Conservation (phyloP, 805 yeast species). For the Jamesozyma lodderae region DNA sequence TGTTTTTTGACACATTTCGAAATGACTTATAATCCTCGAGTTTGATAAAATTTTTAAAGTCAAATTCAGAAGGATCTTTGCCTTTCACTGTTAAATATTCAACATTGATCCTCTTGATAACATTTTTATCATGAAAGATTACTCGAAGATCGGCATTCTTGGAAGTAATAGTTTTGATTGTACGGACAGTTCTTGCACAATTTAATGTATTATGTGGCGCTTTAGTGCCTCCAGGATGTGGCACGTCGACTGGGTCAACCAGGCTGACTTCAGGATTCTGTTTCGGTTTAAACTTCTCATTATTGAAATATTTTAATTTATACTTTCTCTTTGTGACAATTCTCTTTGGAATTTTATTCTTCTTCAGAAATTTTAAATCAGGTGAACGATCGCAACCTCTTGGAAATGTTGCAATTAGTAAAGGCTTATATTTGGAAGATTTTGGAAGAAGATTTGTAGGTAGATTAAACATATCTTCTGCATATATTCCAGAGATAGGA, state of each 20-base stretch:
- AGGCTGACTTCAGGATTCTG: too few relatives aligned
- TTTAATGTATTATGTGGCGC: constrained; percentile 4
- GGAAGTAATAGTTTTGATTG: constrained; percentile 16
- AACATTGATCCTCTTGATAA: constrained; percentile 15
- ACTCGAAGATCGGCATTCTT: constrained; percentile 26
- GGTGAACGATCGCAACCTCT: constrained; percentile 25
- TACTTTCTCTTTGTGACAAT: constrained; percentile 22
- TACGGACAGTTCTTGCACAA: constrained; percentile 20
- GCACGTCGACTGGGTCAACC: background rate
- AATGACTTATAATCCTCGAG: constrained; percentile 10
- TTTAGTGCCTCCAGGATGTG: background rate
- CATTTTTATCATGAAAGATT: constrained; percentile 22
- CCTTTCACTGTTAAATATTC: background rate
- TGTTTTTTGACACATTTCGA: too few relatives aligned
- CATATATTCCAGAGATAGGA: constrained; percentile 14
- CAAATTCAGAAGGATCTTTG: constrained; percentile 8
- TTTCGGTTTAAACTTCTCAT: constrained; percentile 2
- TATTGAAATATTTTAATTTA: constrained; percentile 16
- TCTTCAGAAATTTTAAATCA: constrained; percentile 18
- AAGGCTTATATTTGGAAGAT: constrained; percentile 19
- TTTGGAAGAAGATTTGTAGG: constrained; percentile 14
- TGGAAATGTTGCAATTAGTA: constrained; percentile 24
- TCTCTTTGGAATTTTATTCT: constrained; percentile 15
- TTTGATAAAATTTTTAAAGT: constrained; percentile 12
- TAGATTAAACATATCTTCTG: constrained; percentile 22